Evolutionary conservation across 208 protist genomes (phyloP), one percentile per base, ranked within the genome.

Genomic region (Acanthamoeba royreba): DNA sequence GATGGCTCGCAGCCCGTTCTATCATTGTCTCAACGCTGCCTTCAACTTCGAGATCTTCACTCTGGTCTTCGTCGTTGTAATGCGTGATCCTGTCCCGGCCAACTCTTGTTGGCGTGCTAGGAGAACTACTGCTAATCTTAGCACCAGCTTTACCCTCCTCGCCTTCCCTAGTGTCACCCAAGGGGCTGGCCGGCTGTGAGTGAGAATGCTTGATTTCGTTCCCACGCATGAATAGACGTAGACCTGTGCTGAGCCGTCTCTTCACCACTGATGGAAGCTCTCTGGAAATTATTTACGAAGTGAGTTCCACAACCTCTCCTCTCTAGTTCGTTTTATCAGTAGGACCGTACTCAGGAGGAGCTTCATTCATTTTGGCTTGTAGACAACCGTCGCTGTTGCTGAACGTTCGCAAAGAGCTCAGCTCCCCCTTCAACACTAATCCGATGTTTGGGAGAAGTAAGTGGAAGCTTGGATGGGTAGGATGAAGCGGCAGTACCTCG

Each of bases 341-440:
- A n/a, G n/a, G n/a, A 28, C 38, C 9, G 35, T 9, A 38, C n/a
- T 53, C 28, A 11, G 28, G 43, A 1, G 38, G 19, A 35, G 25
- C 25, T 58, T 58, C 15, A 7, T 22, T 25, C 35, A 83, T 15
- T 17, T 83, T 83, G 8, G 72, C 5, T n/a, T 83, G 72, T 15
- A 83, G 72, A n/a, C 72, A 83, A 25, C 72, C 72, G 43, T 83
- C 72, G 72, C 72, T 83, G 72, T 83, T 83, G 43, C 72, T 83
- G 43, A 83, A 43, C 72, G 72, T 53, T 19, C 72, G 72, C 72
- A 83, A 17, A 5, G 72, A 83, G 25, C 72, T 83, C 31, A 83
- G 72, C 72, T 83, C 72, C 43, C 38, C 72, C 43, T 83, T 83
- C n/a, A 83, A n/a, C 43, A 28, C 72, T 79, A n/a, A n/a, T n/a